A percentile compares a stretch with the other conserved stretches of the same genome.
Evolutionary conservation across 495 filamentous ascomycete species (phyloP).

Genomic region (Articulospora tetracladia): DNA sequence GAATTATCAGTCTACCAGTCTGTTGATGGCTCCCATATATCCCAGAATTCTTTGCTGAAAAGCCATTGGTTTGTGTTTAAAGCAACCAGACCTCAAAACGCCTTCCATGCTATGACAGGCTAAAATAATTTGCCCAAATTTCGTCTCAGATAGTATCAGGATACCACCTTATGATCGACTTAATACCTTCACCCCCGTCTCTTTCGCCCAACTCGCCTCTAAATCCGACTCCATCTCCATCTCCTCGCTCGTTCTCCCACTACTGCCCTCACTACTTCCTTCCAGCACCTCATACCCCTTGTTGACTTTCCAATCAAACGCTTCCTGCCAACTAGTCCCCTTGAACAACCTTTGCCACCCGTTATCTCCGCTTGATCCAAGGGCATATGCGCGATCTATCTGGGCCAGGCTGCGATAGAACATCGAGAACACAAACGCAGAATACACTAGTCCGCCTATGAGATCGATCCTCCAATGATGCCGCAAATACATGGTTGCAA

Average conservation of each 20-base stretch:
- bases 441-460: constrained; percentile 56
- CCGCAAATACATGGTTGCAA: constrained; percentile 93
- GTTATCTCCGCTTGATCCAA: constrained; percentile 11
- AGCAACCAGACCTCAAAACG: no score
- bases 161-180: neutral
- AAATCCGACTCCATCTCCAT: neutral
- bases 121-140: no score
- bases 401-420: constrained; percentile 13
- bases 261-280: neutral
- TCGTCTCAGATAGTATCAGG: no score
- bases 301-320: constrained; percentile 9
- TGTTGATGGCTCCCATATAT: no score
- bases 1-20: no score
- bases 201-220: neutral
- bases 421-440: constrained; percentile 15
- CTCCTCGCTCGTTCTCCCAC: constrained; percentile 1
- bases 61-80: no score
- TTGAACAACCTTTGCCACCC: constrained; percentile 12
- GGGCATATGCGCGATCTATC: constrained; percentile 10
- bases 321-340: constrained; percentile 2
- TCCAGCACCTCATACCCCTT: constrained; percentile 6
- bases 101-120: neutral
- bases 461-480: constrained; percentile 94
- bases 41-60: no score
- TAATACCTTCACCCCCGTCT: neutral